Percentiles rank a stretch among this genome's conserved stretches.
These are phyloP conservation scores for Phellinidium pouzarii DNA, from an alignment of 1,284 basidiomycete species.

Conservation along the genomic window DNA sequence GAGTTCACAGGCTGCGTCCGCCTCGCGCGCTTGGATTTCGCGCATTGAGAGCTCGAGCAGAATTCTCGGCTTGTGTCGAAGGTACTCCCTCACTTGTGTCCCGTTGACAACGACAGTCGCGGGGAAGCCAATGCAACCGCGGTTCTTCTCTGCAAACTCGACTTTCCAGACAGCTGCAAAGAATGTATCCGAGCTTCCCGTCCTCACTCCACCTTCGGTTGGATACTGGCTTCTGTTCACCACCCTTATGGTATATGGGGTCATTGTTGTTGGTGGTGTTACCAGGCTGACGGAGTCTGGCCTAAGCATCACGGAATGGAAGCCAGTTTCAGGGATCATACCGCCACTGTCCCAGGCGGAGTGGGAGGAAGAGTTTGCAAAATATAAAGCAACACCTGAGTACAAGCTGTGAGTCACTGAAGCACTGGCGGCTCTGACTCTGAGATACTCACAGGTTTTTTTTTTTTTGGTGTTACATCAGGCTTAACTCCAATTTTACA, in stretches of 20 bases:
- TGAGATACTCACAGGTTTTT: not conserved
- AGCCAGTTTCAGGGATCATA: constrained; percentile 84
- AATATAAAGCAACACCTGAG: constrained; percentile 94
- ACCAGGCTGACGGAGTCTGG: constrained; percentile 98
- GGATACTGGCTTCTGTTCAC: constrained; percentile 80
- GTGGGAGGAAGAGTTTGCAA: constrained; percentile 90
- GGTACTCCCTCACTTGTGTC: not conserved
- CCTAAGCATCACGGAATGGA: constrained; percentile 97
- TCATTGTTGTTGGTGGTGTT: constrained; percentile 94
- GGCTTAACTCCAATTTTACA: constrained; percentile 83
- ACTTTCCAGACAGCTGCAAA: constrained; percentile 19
- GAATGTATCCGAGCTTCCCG: constrained; percentile 35
- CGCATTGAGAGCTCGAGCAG: not conserved
- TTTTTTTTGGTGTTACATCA: constrained; percentile 31
- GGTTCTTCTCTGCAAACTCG: constrained; percentile 37
- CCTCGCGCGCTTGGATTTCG: not conserved
- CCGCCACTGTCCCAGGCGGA: constrained; percentile 74
- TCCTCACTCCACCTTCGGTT: constrained; percentile 70
- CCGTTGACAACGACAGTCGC: not conserved
- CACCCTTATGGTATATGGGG: constrained; percentile 80
- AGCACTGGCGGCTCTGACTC: not conserved
- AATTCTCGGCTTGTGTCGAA: constrained; percentile 9
- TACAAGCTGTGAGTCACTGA: constrained; percentile 73
- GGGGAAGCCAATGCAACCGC: constrained; percentile 26
- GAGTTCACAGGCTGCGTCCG: not conserved